phyloP scores from a whole-genome alignment of 2,329 filamentous ascomycete genomes.

The Penicillium italicum region DNA sequence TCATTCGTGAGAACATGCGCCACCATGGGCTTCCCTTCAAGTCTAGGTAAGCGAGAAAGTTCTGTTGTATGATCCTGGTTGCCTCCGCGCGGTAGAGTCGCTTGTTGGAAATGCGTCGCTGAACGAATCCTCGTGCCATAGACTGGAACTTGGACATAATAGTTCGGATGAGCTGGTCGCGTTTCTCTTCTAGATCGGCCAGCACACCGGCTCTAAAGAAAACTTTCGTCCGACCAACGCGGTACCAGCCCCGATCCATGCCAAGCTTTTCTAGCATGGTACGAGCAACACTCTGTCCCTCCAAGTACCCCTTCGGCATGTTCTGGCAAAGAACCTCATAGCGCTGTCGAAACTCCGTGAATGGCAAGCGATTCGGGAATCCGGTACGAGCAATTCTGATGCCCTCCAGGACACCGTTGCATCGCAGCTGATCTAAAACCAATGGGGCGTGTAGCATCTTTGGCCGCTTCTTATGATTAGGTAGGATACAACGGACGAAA shows the following conservation, averaged over 20 bases:
- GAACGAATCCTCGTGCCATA: constrained; percentile 81
- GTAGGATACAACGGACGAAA: constrained; percentile 95
- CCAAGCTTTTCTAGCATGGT: constrained; percentile 87
- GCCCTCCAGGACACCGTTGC: constrained; percentile 98
- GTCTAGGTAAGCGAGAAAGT: constrained; percentile 87
- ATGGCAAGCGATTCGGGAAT: constrained; percentile 89
- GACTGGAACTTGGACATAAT: constrained; percentile 95
- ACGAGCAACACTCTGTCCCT: constrained; percentile 78
- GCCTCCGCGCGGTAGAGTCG: constrained; percentile 91
- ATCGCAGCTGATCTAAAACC: constrained; percentile 95
- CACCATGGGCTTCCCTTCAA: constrained; percentile 96
- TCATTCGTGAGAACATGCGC: constrained; percentile 92
- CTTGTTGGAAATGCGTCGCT: constrained; percentile 86
- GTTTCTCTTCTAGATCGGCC: constrained; percentile 92
- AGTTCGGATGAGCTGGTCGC: constrained; percentile 85
- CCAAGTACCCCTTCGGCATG: constrained; percentile 85
- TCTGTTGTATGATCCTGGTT: constrained; percentile 88
- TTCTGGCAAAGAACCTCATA: constrained; percentile 90
- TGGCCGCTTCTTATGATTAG: constrained; percentile 94
- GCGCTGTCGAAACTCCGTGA: constrained; percentile 88
- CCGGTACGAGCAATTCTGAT: constrained; percentile 96
- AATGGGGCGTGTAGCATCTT: constrained; percentile 88
- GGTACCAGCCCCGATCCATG: constrained; percentile 80
- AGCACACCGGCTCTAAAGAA: constrained; percentile 97
- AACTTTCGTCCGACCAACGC: constrained; percentile 93